A percentile compares a stretch with the other conserved stretches of the same genome.
phyloP scores from a whole-genome alignment of 768 basidiomycete species.

The Suillus decipiens region DNA sequence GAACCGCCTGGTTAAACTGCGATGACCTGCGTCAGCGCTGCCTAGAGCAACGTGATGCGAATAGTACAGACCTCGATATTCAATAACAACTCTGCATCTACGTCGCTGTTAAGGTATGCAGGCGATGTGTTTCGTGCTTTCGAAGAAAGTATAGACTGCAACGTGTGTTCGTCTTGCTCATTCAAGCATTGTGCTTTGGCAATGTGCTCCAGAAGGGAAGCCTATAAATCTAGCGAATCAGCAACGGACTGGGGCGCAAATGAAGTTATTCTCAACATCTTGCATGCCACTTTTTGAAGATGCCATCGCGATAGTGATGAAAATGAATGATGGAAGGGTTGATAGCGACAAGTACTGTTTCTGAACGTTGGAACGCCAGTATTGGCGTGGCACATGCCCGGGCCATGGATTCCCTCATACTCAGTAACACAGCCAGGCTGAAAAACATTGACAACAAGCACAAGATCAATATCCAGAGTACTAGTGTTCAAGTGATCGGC shows the following conservation, averaged over 20 bases:
- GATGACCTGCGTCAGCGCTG: conserved; percentile 4
- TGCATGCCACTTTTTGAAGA: conserved; percentile 18
- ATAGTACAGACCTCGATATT: conserved; percentile 58
- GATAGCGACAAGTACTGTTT: not conserved
- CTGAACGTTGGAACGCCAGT: not conserved
- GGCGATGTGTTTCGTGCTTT: conserved; percentile 46
- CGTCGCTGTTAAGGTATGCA: conserved; percentile 63
- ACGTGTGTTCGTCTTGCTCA: conserved; percentile 51
- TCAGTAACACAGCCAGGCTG: conserved; percentile 2
- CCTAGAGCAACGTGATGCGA: conserved; percentile 4
- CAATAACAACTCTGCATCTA: conserved; percentile 71
- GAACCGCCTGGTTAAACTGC: conserved; percentile 72
- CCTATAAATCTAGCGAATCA: conserved; percentile 31
- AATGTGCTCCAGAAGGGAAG: conserved; percentile 57
- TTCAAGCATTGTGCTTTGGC: conserved; percentile 72
- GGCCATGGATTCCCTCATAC: not conserved
- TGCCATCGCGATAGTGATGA: conserved; percentile 1
- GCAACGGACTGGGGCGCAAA: conserved; percentile 1
- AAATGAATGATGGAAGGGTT: not conserved
- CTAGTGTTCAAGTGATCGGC: conserved; percentile 4
- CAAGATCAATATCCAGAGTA: conserved; percentile 11
- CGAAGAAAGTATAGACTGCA: conserved; percentile 50
- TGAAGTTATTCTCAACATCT: conserved; percentile 26
- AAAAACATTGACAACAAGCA: conserved; percentile 22
- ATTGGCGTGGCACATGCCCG: not conserved